These are phyloP conservation scores for Groenewaldozyma sp. DNA, from an alignment of 1,139 yeast species.

Conservation along the genomic window DNA sequence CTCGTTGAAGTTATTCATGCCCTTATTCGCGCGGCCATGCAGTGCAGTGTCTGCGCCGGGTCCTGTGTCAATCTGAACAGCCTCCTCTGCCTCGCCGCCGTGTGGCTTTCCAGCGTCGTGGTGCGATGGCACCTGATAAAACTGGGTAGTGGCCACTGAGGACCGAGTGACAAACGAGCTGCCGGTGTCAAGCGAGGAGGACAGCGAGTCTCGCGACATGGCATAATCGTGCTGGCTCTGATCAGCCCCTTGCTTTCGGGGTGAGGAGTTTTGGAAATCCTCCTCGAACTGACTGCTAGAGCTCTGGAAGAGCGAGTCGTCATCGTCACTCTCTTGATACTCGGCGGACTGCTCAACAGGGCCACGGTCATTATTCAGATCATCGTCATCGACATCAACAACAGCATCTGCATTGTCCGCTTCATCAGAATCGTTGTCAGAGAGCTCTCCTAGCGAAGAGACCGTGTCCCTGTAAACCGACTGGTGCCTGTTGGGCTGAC, in stretches of 20 bases:
- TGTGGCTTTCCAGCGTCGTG: not conserved
- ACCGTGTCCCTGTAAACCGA: not conserved
- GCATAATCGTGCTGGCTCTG: not conserved
- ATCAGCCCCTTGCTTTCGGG: no score
- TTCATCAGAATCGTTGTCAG: conserved; percentile 1
- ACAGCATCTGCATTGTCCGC: conserved; percentile 2
- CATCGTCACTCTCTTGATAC: not conserved
- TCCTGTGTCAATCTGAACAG: conserved; percentile 5
- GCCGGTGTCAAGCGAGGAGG: conserved; percentile 2
- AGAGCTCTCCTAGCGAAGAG: not conserved
- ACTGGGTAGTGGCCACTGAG: not conserved
- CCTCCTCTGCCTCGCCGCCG: not conserved
- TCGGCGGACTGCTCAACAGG: not conserved
- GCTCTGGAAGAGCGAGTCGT: not conserved
- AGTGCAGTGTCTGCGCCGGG: conserved; percentile 5
- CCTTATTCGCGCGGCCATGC: not conserved
- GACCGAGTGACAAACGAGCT: not conserved
- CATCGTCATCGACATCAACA: conserved; percentile 3
- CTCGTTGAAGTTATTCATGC: not conserved
- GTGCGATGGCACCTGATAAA: not conserved
- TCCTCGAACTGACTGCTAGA: conserved; percentile 3
- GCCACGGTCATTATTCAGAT: not conserved
- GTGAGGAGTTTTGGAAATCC: not conserved
- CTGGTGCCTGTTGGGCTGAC: conserved; percentile 3
- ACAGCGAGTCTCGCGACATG: not conserved